A percentile compares a stretch with the other conserved stretches of the same genome.
Conservation (phyloP, 148 eudicot species). For the Mesembryanthemum crystallinum region DNA sequence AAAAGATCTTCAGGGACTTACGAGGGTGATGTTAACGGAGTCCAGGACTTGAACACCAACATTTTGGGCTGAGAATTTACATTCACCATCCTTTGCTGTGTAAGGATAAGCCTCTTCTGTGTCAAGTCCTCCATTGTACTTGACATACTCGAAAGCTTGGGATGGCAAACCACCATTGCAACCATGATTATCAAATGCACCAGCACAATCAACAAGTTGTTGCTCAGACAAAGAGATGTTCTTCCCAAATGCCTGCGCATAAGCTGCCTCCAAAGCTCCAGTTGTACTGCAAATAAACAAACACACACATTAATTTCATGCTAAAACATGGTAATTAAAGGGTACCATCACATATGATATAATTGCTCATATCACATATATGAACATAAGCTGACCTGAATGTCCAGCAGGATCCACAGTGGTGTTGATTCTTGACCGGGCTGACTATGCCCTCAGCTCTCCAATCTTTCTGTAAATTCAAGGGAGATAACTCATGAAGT, state of each 20-base stretch:
- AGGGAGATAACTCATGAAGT: slow-evolving; percentile 17
- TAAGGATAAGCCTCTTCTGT: slow-evolving; percentile 94
- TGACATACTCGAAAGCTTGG: slow-evolving; percentile 94
- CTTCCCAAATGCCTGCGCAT: slow-evolving; percentile 81
- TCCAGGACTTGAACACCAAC: slow-evolving; percentile 69
- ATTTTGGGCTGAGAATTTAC: slow-evolving; percentile 68
- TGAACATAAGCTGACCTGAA: slow-evolving; percentile 59
- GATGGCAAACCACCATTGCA: slow-evolving; percentile 97
- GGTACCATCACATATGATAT: too few relatives aligned
- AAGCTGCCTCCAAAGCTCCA: slow-evolving; percentile 98
- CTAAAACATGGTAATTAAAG: slow-evolving; percentile 1
- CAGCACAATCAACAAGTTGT: slow-evolving; percentile 98
- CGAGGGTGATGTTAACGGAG: slow-evolving; percentile 87
- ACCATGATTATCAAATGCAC: slow-evolving; percentile 72
- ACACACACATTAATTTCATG: not conserved
- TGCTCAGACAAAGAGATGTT: slow-evolving; percentile 91
- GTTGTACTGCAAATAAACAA: slow-evolving; percentile 61
- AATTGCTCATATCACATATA: not conserved
- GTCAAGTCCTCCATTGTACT: slow-evolving; percentile 92
- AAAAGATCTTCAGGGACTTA: slow-evolving; percentile 26
- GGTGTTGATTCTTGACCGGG: slow-evolving; percentile 87
- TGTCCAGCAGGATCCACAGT: slow-evolving; percentile 99
- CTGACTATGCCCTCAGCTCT: slow-evolving; percentile 82
- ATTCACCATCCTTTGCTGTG: slow-evolving; percentile 61
- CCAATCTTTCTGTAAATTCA: slow-evolving; percentile 85